phyloP scores from a whole-genome alignment of 2,329 filamentous ascomycete genomes.

The Epichloe sp. region DNA sequence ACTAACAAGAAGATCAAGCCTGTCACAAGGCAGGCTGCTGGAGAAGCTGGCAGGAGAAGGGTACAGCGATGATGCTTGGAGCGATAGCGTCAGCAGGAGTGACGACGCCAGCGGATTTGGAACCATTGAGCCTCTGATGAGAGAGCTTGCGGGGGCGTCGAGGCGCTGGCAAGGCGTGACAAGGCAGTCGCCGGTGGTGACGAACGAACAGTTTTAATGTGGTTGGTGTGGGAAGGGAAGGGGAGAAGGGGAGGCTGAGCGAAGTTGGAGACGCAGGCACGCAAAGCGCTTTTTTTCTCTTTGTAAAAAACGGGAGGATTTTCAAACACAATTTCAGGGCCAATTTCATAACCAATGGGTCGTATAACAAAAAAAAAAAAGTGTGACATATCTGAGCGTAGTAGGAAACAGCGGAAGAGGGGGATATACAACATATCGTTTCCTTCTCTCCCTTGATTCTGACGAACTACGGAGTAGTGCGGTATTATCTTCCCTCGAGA shows the following conservation, averaged over 20 bases:
- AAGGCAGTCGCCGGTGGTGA: not conserved
- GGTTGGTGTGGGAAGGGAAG: not conserved
- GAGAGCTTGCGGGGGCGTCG: constrained; percentile 24
- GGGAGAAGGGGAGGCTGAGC: not conserved
- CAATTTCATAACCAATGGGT: no score
- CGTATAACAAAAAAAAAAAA: no score
- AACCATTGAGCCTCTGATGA: constrained; percentile 31
- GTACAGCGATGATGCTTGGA: constrained; percentile 11
- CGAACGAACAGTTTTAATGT: not conserved
- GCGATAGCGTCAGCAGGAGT: constrained; percentile 13
- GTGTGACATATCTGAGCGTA: no score
- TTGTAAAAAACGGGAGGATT: no score
- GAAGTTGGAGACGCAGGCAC: not conserved
- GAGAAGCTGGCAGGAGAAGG: constrained; percentile 12
- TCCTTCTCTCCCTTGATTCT: not conserved
- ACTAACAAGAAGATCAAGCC: constrained; percentile 13
- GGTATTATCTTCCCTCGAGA: not conserved
- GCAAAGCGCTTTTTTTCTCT: not conserved
- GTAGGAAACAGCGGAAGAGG: no score
- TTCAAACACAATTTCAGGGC: no score
- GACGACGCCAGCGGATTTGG: constrained; percentile 24
- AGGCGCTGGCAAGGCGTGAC: constrained; percentile 11
- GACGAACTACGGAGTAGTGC: not conserved
- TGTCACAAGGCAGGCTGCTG: constrained; percentile 17
- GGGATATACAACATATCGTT: no score